Percentiles rank a stretch among this genome's conserved stretches.
Conservation (phyloP, 2,329 filamentous ascomycete species). For the Botrytis galanthina region DNA sequence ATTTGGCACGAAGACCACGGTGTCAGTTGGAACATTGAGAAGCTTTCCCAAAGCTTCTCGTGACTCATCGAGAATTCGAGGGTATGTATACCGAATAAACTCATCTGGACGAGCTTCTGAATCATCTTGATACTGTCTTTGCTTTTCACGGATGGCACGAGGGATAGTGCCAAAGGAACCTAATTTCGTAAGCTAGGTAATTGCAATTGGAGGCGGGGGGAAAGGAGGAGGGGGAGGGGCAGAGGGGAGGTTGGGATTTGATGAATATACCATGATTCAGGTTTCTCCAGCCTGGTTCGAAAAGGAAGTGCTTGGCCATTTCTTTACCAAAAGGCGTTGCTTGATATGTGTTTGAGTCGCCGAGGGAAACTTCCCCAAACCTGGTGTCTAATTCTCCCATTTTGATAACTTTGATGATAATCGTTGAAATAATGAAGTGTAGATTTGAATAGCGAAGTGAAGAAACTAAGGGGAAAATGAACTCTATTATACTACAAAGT, state of each 20-base stretch:
- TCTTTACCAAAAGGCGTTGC: conserved; percentile 37
- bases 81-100: conserved; percentile 71
- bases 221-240: background rate
- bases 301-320: conserved; percentile 40
- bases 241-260: background rate
- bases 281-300: conserved; percentile 38
- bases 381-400: conserved; percentile 21
- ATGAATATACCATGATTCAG: conserved; percentile 40
- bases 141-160: conserved; percentile 54
- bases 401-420: background rate
- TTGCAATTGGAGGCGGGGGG: background rate
- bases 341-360: conserved; percentile 27
- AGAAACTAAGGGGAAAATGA: background rate
- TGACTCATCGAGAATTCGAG: conserved; percentile 59
- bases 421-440: background rate
- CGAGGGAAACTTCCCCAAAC: conserved; percentile 28
- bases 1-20: conserved; percentile 76
- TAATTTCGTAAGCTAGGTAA: conserved; percentile 16
- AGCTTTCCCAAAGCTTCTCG: conserved; percentile 63
- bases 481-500: conserved; percentile 7
- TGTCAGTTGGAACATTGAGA: conserved; percentile 63
- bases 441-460: background rate
- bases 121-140: conserved; percentile 63
- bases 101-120: conserved; percentile 68
- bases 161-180: conserved; percentile 82